Base-by-base conservation (phyloP, 2,329 filamentous ascomycete genomes). In the Fusarium sp. region DNA sequence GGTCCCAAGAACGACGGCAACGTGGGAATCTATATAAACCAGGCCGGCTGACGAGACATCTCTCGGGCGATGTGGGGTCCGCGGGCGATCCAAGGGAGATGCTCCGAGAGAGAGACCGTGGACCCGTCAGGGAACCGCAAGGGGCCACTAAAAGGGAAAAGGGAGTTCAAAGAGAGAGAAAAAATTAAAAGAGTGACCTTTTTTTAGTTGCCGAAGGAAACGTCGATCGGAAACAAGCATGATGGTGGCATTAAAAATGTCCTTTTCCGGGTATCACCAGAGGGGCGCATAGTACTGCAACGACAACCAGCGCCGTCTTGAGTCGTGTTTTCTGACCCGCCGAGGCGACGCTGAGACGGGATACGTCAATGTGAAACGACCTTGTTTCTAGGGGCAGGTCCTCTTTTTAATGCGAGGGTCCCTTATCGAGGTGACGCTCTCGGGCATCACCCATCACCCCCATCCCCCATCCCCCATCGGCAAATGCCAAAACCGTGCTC, bases 11-110 rank as follows among this genome's bases (percentile, higher is more conserved):
- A 67, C 58, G 46, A 64, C 59, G 68, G 62, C 66, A 67, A 65
- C 72, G 72, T 73, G 74, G 75, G 74, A 74, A 74, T 74, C 70
- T 69, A 74, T 77, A 77, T 78, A 74, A 78, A 74, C 64, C 66
- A 66, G 53, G 53, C 60, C 65, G 72, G 75, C 73, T 70, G 66
- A 72, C 72, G 60, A 75, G 72, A 75, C 71, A 71, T 71, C 64
- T 73, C 67, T 62, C 65, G 66, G 67, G 57, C 70, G 55, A 73
- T 76, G 73, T 76, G 75, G 75, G 73, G 75, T 64, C 67, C 68
- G 42, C 66, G 68, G 70, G 71, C 63, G 72, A 73, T 75, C 74
- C 71, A 71, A 74, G 65, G 71, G 72, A 73, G 70, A 73, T 71
- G 70, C 56, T 68, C 66, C 70, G 71, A 73, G 72, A 71, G 66